Evolutionary conservation across 257 asterid genomes (phyloP), one percentile per base, ranked within the genome.

Genomic region (Solanum sitiens): DNA sequence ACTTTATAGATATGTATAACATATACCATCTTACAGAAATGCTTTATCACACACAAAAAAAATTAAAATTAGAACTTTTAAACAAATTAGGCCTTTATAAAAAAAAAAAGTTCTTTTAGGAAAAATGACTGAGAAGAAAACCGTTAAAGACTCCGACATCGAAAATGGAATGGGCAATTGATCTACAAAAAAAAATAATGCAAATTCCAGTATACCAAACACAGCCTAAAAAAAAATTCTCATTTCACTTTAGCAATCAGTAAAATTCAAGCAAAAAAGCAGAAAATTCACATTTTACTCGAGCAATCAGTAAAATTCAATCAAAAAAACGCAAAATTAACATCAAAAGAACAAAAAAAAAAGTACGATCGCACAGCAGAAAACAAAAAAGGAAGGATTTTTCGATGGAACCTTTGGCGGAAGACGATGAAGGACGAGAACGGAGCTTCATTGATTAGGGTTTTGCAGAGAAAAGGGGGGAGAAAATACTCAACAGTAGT

Each of bases 391-490:
- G 76, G 30, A 84, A 21, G 18, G 35, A 13, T 40, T 61, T 56
- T 33, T 35, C 35, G 67, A 39, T 59, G 65, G 44, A 71, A 86
- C 90, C 90, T 33, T 80, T 86, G 68, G n/a, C 35, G 53, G 88
- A 80, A 65, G 86, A 37, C 39, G 83, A 47, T 7, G 90, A 86
- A 23, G 67, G n/a, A 20, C 50, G 86, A 47, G 83, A 70, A 32
- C 90, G 90, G 47, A 79, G 88, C 87, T 56, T 86, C 90, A 86
- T 88, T 70, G 25, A 71, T 40, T 44, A 65, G 87, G 87, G 87
- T 67, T 39, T 85, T 65, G 67, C 30, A 16, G 53, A 5, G n/a
- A 63, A n/a, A 50, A 21, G n/a, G 59, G 21, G 39, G 35, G 45
- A 42, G 33, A 53, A 74, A 87, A 70, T 27, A 68, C 74, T 33